Evolutionary conservation across 192 early-diverging fungal species (phyloP), one percentile per base, ranked within the genome.

Genomic region (Backusella psychrophila): DNA sequence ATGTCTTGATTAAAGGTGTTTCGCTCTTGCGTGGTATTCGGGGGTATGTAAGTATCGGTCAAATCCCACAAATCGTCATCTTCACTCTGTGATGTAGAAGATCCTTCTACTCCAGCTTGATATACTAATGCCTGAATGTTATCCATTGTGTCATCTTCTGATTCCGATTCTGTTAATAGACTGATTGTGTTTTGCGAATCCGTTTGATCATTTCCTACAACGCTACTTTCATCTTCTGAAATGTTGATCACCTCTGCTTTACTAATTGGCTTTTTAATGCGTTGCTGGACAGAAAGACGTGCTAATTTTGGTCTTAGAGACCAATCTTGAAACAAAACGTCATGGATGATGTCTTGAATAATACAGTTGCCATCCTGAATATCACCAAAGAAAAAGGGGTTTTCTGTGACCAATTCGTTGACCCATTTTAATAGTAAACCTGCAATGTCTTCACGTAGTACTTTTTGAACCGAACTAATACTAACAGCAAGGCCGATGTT

Each of bases 391-490:
- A 75, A 78, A 39, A 71, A 68, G 33, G 82, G 77, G 31, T 77
- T 83, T 53, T 89, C 86, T 74, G 87, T 88, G n/a, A 89, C 85
- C 12, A 99, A 82, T 46, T 93, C 89, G 15, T 91, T 88, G 15
- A 99, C 86, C 95, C 96, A 99, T 3, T 89, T 85, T 42, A 97
- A 83, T 9, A 95, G 84, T 35, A 93, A 80, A 29, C 89, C 92
- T 35, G 92, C 91, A 31, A 94, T 87, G 73, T 94, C 90, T 85
- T 99, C 96, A 56, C 95, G 92, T 76, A 96, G 93, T 0, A 91
- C 86, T 75, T 96, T 93, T 53, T 94, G 84, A 0, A 92, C 91
- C 4, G 93, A 90, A 14, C 94, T 89, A 52, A 98, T 92, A 0
- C 93, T 92, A n/a, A 95, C 92, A 70, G 90, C 88, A 3, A 96